Evolutionary conservation across 176 grass and related monocot genomes (phyloP).

Genomic region (Aechmea fasciata): DNA sequence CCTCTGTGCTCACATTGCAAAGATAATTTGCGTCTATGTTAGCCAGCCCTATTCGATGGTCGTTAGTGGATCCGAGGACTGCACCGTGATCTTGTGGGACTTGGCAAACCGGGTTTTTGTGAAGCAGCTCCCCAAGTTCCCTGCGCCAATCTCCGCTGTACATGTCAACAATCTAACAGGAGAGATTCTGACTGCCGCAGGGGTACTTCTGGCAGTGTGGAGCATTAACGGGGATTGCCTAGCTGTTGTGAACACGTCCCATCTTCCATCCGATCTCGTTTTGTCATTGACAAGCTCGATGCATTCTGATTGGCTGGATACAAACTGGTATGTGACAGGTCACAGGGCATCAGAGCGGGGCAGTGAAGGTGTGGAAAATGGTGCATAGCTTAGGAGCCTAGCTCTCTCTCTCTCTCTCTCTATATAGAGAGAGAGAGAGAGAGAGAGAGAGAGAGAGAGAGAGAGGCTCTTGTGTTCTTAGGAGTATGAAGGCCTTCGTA

Average conservation of each 20-base stretch:
- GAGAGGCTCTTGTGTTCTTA: too few species aligned
- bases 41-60: conserved; percentile 92
- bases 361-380: conserved; percentile 99
- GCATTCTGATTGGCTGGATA: conserved; percentile 89
- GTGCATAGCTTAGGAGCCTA: conserved; percentile 46
- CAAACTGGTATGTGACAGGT: conserved; percentile 92
- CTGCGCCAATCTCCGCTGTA: conserved; percentile 66
- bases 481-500: too few species aligned
- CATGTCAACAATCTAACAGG: conserved; percentile 92
- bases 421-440: too few species aligned
- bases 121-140: conserved; percentile 87
- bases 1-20: conserved; percentile 77
- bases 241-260: conserved; percentile 86
- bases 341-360: conserved; percentile 97
- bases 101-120: conserved; percentile 81
- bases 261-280: conserved; percentile 96
- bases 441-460: too few species aligned
- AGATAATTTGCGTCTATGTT: conserved; percentile 86
- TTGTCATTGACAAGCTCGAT: conserved; percentile 73
- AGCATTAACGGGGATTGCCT: conserved; percentile 86
- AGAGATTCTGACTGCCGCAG: conserved; percentile 80
- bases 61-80: conserved; percentile 90
- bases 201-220: conserved; percentile 89
- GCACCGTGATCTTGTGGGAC: conserved; percentile 92
- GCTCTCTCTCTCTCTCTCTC: too few species aligned